Evolutionary conservation across 768 basidiomycete genomes (phyloP), one percentile per base, ranked within the genome.

Genomic region (Macrolepiota albuminosa): DNA sequence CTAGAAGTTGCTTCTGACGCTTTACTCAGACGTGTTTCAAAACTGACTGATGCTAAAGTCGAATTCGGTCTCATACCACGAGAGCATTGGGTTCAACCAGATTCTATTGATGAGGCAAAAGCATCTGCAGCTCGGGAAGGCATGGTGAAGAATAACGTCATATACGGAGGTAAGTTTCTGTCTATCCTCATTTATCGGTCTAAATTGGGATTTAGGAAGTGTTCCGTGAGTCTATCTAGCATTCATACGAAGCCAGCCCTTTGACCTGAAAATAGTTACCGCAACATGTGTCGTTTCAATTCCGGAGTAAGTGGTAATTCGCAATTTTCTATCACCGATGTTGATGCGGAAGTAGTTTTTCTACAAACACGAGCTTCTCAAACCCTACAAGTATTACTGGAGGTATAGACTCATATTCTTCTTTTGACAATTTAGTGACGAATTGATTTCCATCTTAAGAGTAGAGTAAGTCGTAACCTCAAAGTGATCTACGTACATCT

Each of bases 241-340:
- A 26, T 50, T 11, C 51, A 49, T 34, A 39, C 33, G 36, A 24
- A 40, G 16, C n/a, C n/a, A 13, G 55, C 31, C 18, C 49, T 9
- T 37, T 61, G 26, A 64, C 34, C 46, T 34, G 24, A 45, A 42
- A 26, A 51, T 50, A 81, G 79, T 37, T 96, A 98, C 67, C 89
- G 96, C 57, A 95, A 97, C 66, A 98, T 98, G 96, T 98, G 96
- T 72, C 85, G 96, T 18, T 98, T 85, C 76, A 95, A 97, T 74
- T 94, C 92, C 55, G 95, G 93, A 37, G 92, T 95, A 75, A 66
- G 85, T 77, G n/a, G 3, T n/a, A 11, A 10, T 40, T 34, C 18
- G 33, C 40, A 3, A 45, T 53, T 42, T 11, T 57, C 40, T 10
- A 24, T 52, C 24, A 40, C 51, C 46, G 21, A 33, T 43, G 36